Evolutionary conservation across 2,329 filamentous ascomycete genomes (phyloP).

Genomic region (Botryotinia convoluta): DNA sequence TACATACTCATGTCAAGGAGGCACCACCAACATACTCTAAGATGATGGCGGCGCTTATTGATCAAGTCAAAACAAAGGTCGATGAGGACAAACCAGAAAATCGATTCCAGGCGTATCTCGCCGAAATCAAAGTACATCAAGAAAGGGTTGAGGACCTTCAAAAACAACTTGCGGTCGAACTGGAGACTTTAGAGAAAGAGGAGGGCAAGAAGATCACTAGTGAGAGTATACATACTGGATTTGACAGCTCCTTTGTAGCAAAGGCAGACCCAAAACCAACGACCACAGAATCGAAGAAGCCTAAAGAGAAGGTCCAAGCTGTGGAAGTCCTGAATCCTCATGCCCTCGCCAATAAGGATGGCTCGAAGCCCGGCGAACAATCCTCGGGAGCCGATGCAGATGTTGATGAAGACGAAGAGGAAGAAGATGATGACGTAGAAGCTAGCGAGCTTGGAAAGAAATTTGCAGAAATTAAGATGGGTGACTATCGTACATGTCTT

Average conservation of each 20-base stretch:
- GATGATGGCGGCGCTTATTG: conserved; percentile 97
- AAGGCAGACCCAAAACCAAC: conserved; percentile 48
- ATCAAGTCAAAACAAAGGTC: conserved; percentile 79
- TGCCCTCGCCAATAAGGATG: conserved; percentile 43
- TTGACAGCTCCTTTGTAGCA: conserved; percentile 79
- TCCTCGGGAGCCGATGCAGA: conserved; percentile 62
- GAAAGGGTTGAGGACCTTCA: conserved; percentile 77
- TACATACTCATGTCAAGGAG: conserved; percentile 68
- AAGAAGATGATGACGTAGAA: conserved; percentile 71
- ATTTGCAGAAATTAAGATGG: conserved; percentile 75
- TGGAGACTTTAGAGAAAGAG: conserved; percentile 79
- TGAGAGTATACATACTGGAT: conserved; percentile 82
- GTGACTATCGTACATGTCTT: conserved; percentile 70
- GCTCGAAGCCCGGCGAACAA: conserved; percentile 42
- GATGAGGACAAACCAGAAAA: conserved; percentile 67
- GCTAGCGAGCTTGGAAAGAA: conserved; percentile 74
- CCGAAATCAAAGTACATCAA: conserved; percentile 74
- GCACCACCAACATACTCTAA: conserved; percentile 86
- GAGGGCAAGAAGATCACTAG: conserved; percentile 91
- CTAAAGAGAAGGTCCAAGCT: conserved; percentile 47
- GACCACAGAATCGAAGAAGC: conserved; percentile 27
- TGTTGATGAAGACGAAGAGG: conserved; percentile 57
- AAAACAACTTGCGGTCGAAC: conserved; percentile 67
- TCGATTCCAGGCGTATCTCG: conserved; percentile 72
- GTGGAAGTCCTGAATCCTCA: conserved; percentile 77